Evolutionary conservation across 441 rosid species (phyloP).

Genomic region (Breynia disticha): DNA sequence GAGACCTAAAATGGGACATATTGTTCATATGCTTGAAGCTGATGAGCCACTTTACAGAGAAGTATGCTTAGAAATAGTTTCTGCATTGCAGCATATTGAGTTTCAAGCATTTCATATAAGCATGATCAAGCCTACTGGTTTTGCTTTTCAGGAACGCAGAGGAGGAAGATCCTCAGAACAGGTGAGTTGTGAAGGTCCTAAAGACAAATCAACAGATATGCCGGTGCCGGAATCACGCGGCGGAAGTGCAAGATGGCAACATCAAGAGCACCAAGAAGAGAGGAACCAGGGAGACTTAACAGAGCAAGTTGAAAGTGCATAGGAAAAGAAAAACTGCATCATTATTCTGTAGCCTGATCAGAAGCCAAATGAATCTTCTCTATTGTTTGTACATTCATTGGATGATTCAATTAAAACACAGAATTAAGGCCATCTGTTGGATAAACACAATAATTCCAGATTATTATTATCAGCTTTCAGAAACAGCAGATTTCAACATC

Average conservation of each 20-base stretch:
- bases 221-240: conserved; percentile 17
- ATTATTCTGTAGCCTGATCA: too few relatives aligned
- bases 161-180: conserved; percentile 26
- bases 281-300: conserved; percentile 4
- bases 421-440: too few relatives aligned
- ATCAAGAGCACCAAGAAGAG: conserved; percentile 18
- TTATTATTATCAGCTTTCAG: too few relatives aligned
- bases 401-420: too few relatives aligned
- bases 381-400: too few relatives aligned
- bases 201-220: conserved; percentile 17
- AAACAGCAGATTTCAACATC: too few relatives aligned
- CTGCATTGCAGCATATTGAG: too few relatives aligned
- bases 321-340: not conserved
- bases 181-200: conserved; percentile 8
- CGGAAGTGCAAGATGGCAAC: conserved; percentile 16
- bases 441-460: too few relatives aligned
- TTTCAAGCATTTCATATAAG: too few relatives aligned
- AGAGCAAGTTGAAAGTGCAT: conserved; percentile 3
- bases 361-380: too few relatives aligned
- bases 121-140: not conserved
- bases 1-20: conserved; percentile 91
- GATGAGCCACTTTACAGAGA: conserved; percentile 66
- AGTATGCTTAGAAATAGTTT: too few relatives aligned
- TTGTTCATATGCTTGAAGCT: conserved; percentile 90
- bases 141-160: conserved; percentile 35